Evolutionary conservation across 2,329 filamentous ascomycete genomes (phyloP).

Genomic region (Cytospora paraplurivora): DNA sequence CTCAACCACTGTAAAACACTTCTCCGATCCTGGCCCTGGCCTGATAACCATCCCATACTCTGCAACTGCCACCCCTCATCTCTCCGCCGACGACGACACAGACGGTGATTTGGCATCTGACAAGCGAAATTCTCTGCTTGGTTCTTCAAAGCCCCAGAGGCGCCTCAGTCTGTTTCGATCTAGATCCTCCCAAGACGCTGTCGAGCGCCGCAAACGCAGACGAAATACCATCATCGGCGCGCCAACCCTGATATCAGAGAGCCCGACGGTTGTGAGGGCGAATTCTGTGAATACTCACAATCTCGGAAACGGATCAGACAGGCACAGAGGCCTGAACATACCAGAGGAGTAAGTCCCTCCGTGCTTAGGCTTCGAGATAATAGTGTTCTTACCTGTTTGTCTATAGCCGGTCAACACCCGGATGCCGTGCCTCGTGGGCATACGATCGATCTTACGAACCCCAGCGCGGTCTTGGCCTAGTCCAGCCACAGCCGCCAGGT

Average conservation of each 20-base stretch:
- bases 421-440: slow-evolving; percentile 44
- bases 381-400: slow-evolving; percentile 20
- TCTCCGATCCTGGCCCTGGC: slow-evolving; percentile 10
- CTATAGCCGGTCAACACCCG: slow-evolving; percentile 38
- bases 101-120: slow-evolving; percentile 32
- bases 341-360: slow-evolving; percentile 35
- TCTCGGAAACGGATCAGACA: slow-evolving; percentile 33
- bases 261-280: slow-evolving; percentile 34
- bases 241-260: slow-evolving; percentile 26
- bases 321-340: slow-evolving; percentile 34
- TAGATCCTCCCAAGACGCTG: slow-evolving; percentile 37
- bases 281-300: slow-evolving; percentile 37
- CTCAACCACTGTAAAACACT: not conserved
- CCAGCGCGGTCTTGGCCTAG: slow-evolving; percentile 46
- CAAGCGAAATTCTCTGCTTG: slow-evolving; percentile 20
- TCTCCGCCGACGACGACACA: slow-evolving; percentile 12
- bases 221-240: slow-evolving; percentile 38
- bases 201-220: slow-evolving; percentile 30
- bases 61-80: slow-evolving; percentile 13
- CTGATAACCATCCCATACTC: slow-evolving; percentile 27
- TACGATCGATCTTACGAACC: slow-evolving; percentile 51
- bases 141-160: slow-evolving; percentile 43
- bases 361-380: not conserved
- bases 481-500: slow-evolving; percentile 35
- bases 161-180: slow-evolving; percentile 41